These are phyloP conservation scores for Pseudonitzschia delicatissima DNA, from an alignment of 108 stramenopile genomes.

Conservation along the genomic window DNA sequence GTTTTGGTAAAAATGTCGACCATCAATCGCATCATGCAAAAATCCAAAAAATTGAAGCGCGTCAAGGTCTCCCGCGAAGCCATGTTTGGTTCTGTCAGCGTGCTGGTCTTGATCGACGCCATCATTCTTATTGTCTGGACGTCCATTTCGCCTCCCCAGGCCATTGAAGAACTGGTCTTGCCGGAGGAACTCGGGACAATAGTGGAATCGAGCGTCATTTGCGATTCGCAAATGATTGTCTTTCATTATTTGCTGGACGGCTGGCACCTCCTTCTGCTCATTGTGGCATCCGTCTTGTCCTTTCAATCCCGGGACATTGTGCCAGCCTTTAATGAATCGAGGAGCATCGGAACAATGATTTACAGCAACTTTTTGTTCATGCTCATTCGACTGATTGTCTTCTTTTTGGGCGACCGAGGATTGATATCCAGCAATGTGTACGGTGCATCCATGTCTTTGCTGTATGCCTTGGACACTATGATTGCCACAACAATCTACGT, in stretches of 20 bases:
- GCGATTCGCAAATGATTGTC: slow-evolving; percentile 10
- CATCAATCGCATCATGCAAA: slow-evolving; percentile 19
- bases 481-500: slow-evolving; percentile 28
- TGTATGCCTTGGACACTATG: slow-evolving; percentile 27
- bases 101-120: slow-evolving; percentile 13
- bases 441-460: slow-evolving; percentile 7
- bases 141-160: slow-evolving; percentile 13
- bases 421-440: slow-evolving; percentile 1
- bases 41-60: slow-evolving; percentile 14
- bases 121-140: slow-evolving; percentile 27
- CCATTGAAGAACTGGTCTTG: neutral
- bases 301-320: slow-evolving; percentile 28
- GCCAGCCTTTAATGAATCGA: slow-evolving; percentile 30
- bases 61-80: slow-evolving; percentile 24
- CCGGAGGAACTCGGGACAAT: neutral
- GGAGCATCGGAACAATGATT: slow-evolving; percentile 33
- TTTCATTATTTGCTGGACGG: slow-evolving; percentile 13
- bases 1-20: slow-evolving; percentile 31
- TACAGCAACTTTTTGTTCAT: slow-evolving; percentile 38
- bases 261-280: slow-evolving; percentile 28
- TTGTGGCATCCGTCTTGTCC: slow-evolving; percentile 32
- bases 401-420: slow-evolving; percentile 5
- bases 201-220: slow-evolving; percentile 9
- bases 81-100: slow-evolving; percentile 12
- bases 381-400: slow-evolving; percentile 5